Base-by-base conservation (phyloP, 2,329 filamentous ascomycete species). In the Alternaria longipes region DNA sequence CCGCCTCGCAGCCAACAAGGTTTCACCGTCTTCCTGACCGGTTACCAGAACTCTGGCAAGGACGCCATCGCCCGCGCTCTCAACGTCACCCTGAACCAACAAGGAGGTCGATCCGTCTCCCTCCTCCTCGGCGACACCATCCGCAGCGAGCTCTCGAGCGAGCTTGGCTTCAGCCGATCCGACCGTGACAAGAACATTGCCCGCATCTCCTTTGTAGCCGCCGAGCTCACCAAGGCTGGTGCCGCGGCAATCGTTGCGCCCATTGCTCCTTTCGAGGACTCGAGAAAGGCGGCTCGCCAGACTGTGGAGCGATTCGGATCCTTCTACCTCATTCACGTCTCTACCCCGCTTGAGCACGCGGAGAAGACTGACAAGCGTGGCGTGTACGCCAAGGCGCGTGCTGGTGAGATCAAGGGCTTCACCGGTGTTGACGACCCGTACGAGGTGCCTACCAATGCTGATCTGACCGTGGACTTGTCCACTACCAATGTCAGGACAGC, bases 351-450 rank as follows among this genome's bases (percentile, higher is more conserved):
- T 65, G 94, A 96, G 83, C 89, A 94, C 84, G 92, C 90, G 78
- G 95, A 99, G 87, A 92, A 92, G 88, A 97, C 93, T 30, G 95
- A 99, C 82, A 94, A 93, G 85, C 87, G 91, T 63, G 95, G 95
- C 62, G 90, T 97, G 76, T 99, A 98, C 82, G 86, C 86, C 68
- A 87, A 88, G 78, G 95, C 95, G 41, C 88, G 95, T 65, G 86
- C 85, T 20, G 95, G 95, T 60, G 91, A 97, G 84, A 96, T 99
- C 82, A 95, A 94, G 88, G 94, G 94, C 67, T 99, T 99, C 87
- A 99, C 95, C 8, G 95, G 95, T 74, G 93, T 99, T 59, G 94
- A 98, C 78, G 94, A 98, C 83, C 94, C 95, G 50, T 99, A 99
- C 78, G 95, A 99, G 89, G 78, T 81, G 22, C 95, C 95, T 9